Evolutionary conservation across 148 eudicot genomes (phyloP).

Genomic region (Oxyria digyna): DNA sequence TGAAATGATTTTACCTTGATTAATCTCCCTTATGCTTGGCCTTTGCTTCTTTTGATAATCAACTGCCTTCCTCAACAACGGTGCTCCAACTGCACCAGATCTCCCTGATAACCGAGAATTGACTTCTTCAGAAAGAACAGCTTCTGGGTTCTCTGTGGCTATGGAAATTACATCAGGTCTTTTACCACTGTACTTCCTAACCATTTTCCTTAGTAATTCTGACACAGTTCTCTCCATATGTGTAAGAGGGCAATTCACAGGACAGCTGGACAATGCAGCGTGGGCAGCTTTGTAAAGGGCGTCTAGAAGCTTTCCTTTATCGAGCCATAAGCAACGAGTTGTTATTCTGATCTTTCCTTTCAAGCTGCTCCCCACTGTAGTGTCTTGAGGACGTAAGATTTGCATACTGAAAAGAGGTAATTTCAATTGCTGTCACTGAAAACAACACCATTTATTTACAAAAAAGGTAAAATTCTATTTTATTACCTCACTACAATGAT

Average conservation of each 20-base stretch:
- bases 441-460: background rate
- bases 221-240: slow-evolving; percentile 92
- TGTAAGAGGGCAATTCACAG: slow-evolving; percentile 66
- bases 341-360: slow-evolving; percentile 93
- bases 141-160: slow-evolving; percentile 83
- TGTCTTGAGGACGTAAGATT: slow-evolving; percentile 62
- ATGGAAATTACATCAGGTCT: slow-evolving; percentile 87
- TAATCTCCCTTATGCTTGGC: slow-evolving; percentile 20
- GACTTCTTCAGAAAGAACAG: slow-evolving; percentile 69
- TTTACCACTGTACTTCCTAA: slow-evolving; percentile 88
- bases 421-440: background rate
- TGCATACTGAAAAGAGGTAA: slow-evolving; percentile 60
- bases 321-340: slow-evolving; percentile 97
- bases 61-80: slow-evolving; percentile 35
- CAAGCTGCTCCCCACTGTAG: slow-evolving; percentile 27
- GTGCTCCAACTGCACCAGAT: slow-evolving; percentile 27
- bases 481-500: slow-evolving; percentile 79
- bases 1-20: slow-evolving; percentile 11
- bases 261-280: slow-evolving; percentile 83
- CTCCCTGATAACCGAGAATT: slow-evolving; percentile 62
- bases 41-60: slow-evolving; percentile 36
- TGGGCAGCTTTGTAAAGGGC: slow-evolving; percentile 95
- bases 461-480: background rate
- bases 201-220: slow-evolving; percentile 80
- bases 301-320: slow-evolving; percentile 93